phyloP scores from a whole-genome alignment of 2,329 filamentous ascomycete species.

The Aspergillus sp. region DNA sequence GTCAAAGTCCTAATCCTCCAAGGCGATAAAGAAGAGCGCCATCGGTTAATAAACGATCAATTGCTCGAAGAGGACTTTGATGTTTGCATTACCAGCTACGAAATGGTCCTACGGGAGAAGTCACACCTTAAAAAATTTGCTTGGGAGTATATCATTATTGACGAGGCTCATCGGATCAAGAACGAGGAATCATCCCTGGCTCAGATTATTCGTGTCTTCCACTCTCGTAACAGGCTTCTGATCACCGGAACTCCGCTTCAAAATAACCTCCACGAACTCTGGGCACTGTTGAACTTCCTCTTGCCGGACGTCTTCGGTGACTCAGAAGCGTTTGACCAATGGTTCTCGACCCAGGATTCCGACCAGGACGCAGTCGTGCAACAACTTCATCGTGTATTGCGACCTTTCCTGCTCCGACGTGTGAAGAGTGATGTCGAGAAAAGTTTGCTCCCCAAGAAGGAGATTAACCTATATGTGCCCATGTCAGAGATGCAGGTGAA shows the following conservation, averaged over 20 bases:
- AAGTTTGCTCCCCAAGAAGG: constrained; percentile 93
- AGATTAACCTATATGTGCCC: constrained; percentile 91
- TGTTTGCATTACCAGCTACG: constrained; percentile 96
- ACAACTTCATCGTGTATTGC: constrained; percentile 84
- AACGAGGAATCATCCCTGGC: constrained; percentile 97
- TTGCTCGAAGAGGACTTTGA: constrained; percentile 94
- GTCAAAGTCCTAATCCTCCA: constrained; percentile 90
- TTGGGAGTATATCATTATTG: constrained; percentile 99
- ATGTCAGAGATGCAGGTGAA: constrained; percentile 99
- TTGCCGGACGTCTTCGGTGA: constrained; percentile 98
- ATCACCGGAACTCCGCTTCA: constrained; percentile 96
- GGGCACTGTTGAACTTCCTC: constrained; percentile 94
- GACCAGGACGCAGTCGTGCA: constrained; percentile 95
- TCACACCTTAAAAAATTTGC: constrained; percentile 92
- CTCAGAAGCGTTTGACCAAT: constrained; percentile 91
- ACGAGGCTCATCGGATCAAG: constrained; percentile 97
- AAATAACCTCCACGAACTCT: constrained; percentile 96
- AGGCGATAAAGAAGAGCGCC: constrained; percentile 88
- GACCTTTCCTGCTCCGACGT: constrained; percentile 87
- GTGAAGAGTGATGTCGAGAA: constrained; percentile 98
- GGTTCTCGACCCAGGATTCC: constrained; percentile 84
- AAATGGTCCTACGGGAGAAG: constrained; percentile 97
- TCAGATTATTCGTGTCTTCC: constrained; percentile 92
- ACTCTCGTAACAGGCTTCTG: constrained; percentile 85
- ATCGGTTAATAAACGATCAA: constrained; percentile 78